Evolutionary conservation across 352 stramenopile species (phyloP).

Genomic region (Phytophthora tubulina): DNA sequence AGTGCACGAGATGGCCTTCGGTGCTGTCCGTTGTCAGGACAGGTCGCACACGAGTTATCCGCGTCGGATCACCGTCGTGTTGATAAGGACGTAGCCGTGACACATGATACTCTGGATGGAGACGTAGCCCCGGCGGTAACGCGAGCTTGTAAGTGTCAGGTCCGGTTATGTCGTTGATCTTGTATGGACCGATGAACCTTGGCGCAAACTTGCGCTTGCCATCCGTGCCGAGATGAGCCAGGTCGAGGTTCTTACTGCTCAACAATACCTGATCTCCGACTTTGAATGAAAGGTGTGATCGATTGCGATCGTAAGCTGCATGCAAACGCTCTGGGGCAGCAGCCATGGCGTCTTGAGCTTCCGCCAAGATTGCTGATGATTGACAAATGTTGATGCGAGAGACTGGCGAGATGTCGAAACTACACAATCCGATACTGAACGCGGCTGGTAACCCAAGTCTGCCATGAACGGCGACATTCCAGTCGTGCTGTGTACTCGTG

Average conservation of each 20-base stretch:
- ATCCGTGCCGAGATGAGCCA: slow-evolving; percentile 10
- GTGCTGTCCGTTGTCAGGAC: slow-evolving; percentile 12
- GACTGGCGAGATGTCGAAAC: background rate
- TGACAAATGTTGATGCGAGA: slow-evolving; percentile 5
- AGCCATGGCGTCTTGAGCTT: slow-evolving; percentile 17
- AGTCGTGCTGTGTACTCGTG: background rate
- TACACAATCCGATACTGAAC: slow-evolving; percentile 1
- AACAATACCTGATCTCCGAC: slow-evolving; percentile 15
- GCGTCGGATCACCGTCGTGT: slow-evolving; percentile 3
- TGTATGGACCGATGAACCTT: slow-evolving; percentile 21
- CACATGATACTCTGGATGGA: slow-evolving; percentile 23
- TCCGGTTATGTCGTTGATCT: background rate
- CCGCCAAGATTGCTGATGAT: slow-evolving; percentile 10
- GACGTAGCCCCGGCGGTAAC: slow-evolving; percentile 14
- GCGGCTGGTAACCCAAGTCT: slow-evolving; percentile 29
- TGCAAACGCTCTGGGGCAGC: slow-evolving; percentile 16
- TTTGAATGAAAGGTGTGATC: background rate
- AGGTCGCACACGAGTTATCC: background rate
- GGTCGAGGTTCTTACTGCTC: slow-evolving; percentile 9
- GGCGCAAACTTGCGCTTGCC: slow-evolving; percentile 25
- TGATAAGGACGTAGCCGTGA: slow-evolving; percentile 15
- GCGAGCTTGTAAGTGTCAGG: slow-evolving; percentile 23
- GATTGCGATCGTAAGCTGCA: slow-evolving; percentile 18
- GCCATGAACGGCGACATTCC: slow-evolving; percentile 31
- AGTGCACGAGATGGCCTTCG: slow-evolving; percentile 19